Evolutionary conservation across 2,329 filamentous ascomycete genomes (phyloP).

Genomic region (Bipolaris oryzae): DNA sequence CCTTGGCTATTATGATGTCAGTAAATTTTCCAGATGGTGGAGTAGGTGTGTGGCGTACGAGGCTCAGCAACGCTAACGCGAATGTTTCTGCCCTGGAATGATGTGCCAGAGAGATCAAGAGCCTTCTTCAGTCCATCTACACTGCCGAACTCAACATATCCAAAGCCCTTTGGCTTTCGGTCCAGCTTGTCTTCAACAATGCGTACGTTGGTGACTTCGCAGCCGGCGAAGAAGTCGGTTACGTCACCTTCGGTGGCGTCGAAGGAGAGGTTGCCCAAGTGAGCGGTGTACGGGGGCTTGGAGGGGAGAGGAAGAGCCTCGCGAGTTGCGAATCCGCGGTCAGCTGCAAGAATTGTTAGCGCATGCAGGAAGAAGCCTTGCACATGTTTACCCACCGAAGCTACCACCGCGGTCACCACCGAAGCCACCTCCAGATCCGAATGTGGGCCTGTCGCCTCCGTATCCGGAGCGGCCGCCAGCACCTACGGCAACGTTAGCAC

Average conservation of each 20-base stretch:
- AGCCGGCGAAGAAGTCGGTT: slow-evolving; percentile 81
- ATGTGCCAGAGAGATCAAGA: slow-evolving; percentile 77
- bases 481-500: slow-evolving; percentile 36
- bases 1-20: slow-evolving; percentile 70
- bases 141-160: slow-evolving; percentile 91
- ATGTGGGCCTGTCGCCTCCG: slow-evolving; percentile 57
- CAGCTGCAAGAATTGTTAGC: slow-evolving; percentile 30
- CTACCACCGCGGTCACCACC: slow-evolving; percentile 47
- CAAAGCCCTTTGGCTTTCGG: slow-evolving; percentile 94
- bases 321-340: slow-evolving; percentile 55
- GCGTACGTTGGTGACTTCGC: slow-evolving; percentile 86
- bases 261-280: slow-evolving; percentile 95
- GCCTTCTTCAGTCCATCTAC: slow-evolving; percentile 92
- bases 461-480: slow-evolving; percentile 53
- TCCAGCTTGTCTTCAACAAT: slow-evolving; percentile 97
- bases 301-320: slow-evolving; percentile 85
- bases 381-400: slow-evolving; percentile 42
- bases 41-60: slow-evolving; percentile 67
- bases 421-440: slow-evolving; percentile 51
- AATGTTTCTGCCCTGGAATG: slow-evolving; percentile 87
- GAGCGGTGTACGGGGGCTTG: slow-evolving; percentile 92
- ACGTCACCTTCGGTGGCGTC: slow-evolving; percentile 86
- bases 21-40: slow-evolving; percentile 5
- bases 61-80: slow-evolving; percentile 96
- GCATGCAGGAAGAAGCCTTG: slow-evolving; percentile 8